Evolutionary conservation across 140 eudicot species (phyloP).

Genomic region (Anethum foeniculum): DNA sequence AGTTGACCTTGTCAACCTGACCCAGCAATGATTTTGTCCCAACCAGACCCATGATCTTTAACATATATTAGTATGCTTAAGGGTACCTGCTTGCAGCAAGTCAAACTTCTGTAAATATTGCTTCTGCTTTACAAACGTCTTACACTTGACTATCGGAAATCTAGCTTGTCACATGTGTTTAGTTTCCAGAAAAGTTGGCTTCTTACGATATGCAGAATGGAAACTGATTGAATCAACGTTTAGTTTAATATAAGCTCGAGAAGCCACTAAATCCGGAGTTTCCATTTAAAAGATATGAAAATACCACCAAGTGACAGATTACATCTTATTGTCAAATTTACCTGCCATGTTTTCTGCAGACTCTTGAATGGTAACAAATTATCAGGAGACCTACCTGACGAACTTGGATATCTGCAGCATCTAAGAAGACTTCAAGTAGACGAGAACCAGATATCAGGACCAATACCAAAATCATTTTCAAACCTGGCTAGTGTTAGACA

Average conservation of each 20-base stretch:
- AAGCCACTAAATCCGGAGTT: neutral
- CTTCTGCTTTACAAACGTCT: neutral
- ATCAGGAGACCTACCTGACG: conserved; percentile 67
- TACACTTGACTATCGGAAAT: neutral
- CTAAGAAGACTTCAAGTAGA: conserved; percentile 69
- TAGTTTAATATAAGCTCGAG: neutral
- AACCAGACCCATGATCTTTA: neutral
- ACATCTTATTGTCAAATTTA: neutral
- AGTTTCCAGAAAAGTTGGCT: neutral
- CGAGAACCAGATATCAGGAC: conserved; percentile 67
- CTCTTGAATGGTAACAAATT: conserved; percentile 68
- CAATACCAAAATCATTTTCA: conserved; percentile 64
- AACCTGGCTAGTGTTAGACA: conserved; percentile 51
- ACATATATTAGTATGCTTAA: neutral
- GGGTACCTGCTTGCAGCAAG: neutral
- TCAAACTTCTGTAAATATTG: neutral
- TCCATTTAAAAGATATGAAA: neutral
- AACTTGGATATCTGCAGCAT: conserved; percentile 64
- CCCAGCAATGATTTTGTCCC: neutral
- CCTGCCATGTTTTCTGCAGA: conserved; percentile 29
- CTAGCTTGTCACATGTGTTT: neutral
- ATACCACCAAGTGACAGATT: neutral
- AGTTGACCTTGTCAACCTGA: neutral
- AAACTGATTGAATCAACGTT: neutral
- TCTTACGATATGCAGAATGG: neutral